phyloP scores from a whole-genome alignment of 2,329 filamentous ascomycete genomes.

The Epichloe sibirici region DNA sequence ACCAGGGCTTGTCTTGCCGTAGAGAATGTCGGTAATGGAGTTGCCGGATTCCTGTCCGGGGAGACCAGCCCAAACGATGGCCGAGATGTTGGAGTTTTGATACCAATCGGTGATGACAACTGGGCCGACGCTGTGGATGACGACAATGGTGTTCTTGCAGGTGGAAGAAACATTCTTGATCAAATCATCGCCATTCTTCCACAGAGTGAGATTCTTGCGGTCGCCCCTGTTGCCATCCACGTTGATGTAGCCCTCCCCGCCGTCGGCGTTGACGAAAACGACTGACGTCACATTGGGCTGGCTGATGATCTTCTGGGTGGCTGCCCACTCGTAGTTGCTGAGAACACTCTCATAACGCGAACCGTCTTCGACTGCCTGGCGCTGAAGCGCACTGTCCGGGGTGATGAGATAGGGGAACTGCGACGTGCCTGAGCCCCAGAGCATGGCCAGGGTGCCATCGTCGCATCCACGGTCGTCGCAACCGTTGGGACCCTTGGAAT shows the following conservation, averaged over 20 bases:
- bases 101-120: constrained; percentile 67
- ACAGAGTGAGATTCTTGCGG: constrained; percentile 83
- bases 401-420: constrained; percentile 67
- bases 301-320: constrained; percentile 48
- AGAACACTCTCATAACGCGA: constrained; percentile 53
- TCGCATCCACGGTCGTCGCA: constrained; percentile 57
- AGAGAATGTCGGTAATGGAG: constrained; percentile 69
- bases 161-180: constrained; percentile 67
- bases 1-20: constrained; percentile 67
- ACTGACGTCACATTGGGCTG: constrained; percentile 59
- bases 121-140: constrained; percentile 76
- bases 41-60: constrained; percentile 79
- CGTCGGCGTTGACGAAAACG: constrained; percentile 80
- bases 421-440: constrained; percentile 65
- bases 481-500: constrained; percentile 63
- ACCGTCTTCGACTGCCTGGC: constrained; percentile 47
- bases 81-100: constrained; percentile 65
- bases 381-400: constrained; percentile 57
- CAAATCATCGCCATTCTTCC: constrained; percentile 68
- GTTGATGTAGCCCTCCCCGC: constrained; percentile 76
- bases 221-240: constrained; percentile 80
- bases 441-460: constrained; percentile 55
- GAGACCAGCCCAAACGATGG: constrained; percentile 70
- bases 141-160: constrained; percentile 82
- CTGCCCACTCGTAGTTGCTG: constrained; percentile 48